Base-by-base conservation (phyloP, 2,329 filamentous ascomycete species). In the Harringtonia lauricola region DNA sequence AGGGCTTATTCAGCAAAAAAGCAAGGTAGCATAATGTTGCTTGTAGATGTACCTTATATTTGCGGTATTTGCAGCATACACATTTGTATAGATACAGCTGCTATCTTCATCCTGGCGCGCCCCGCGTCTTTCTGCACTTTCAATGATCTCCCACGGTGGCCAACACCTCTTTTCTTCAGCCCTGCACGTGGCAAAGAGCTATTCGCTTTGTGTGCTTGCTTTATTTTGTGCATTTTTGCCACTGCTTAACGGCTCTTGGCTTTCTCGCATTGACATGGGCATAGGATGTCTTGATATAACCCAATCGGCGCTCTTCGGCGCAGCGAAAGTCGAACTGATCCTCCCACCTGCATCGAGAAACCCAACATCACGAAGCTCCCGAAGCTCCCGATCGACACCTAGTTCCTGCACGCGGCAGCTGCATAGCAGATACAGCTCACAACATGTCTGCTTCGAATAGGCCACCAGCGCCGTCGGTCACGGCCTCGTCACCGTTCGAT, bases 381-480 rank as follows among this genome's bases (percentile, higher is more conserved):
- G n/a, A n/a, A n/a, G n/a, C n/a, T n/a, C n/a, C n/a, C n/a, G n/a
- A n/a, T n/a, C n/a, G n/a, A n/a, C n/a, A n/a, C n/a, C n/a, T n/a
- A n/a, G n/a, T n/a, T n/a, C n/a, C n/a, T n/a, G n/a, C n/a, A n/a
- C n/a, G n/a, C n/a, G n/a, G 24, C 24, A 26, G 24, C 24, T 26
- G 24, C 24, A 10, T 10, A 26, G 17, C 24, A 19, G 10, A 26
- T 31, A 12, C n/a, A 21, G 17, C 28, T 13, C 18, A 13, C 31
- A 19, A n/a, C 40, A 49, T 49, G 47, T 42, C 42, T 6, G 17
- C 41, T 13, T 40, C 41, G 17, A 47, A 34, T 24, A 44, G 34
- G 24, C 39, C 58, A 47, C 54, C 55, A 9, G 43, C 54, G 55
- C 48, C 60, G 33, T 50, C 59, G 5, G 57, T 55, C 33, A 54